Evolutionary conservation across 78 protist genomes (phyloP).

Genomic region (Dictyostelium firmibasis): DNA sequence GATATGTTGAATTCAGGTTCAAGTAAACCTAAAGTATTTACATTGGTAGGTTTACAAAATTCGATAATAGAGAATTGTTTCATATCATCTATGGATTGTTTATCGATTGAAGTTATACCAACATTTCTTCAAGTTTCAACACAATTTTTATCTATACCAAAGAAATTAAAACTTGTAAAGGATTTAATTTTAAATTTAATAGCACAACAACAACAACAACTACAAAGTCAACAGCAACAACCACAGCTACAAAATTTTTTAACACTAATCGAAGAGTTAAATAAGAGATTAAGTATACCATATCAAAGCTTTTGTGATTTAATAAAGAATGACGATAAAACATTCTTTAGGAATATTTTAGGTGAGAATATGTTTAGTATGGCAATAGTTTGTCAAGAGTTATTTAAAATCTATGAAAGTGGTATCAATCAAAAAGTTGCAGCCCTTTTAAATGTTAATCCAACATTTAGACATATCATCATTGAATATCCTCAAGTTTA

Average conservation of each 20-base stretch:
- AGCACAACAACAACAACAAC: not conserved
- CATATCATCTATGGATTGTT: not conserved
- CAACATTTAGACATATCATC: not conserved
- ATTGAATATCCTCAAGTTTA: not conserved
- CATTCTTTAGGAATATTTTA: not conserved
- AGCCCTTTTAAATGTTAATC: not conserved
- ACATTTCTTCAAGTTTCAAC: not conserved
- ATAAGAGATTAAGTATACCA: not conserved
- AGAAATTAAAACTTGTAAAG: not conserved
- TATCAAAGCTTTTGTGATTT: not conserved
- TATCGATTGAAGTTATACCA: not conserved
- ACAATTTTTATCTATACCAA: not conserved
- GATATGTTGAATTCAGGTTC: not conserved
- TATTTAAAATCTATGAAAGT: not conserved
- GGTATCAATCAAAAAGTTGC: not conserved
- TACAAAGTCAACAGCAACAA: not conserved
- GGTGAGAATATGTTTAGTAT: not conserved
- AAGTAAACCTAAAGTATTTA: not conserved
- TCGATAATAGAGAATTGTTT: not conserved
- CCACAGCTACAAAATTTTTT: not conserved
- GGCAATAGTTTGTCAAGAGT: not conserved
- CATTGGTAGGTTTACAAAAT: not conserved
- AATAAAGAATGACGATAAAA: not conserved
- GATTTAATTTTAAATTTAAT: not conserved
- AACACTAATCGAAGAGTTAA: not conserved